Evolutionary conservation across 495 filamentous ascomycete species (phyloP).

Genomic region (Tuber indicum): DNA sequence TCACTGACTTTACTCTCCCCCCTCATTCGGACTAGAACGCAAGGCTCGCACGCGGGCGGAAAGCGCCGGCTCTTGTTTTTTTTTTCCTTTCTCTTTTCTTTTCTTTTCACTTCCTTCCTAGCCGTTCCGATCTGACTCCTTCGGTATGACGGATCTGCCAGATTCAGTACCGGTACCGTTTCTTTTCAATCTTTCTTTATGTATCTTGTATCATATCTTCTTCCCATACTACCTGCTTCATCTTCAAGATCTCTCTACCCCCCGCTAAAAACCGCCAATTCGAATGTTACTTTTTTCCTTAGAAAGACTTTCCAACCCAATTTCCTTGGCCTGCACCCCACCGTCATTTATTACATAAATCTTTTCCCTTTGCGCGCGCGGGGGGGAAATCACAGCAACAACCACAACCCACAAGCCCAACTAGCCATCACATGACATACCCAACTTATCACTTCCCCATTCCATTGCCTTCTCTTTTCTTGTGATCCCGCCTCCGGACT

Average conservation of each 20-base stretch:
- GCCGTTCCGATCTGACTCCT: background rate
- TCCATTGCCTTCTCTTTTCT: background rate
- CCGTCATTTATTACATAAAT: conserved; percentile 1
- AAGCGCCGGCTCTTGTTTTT: background rate
- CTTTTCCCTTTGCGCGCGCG: background rate
- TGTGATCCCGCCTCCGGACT: background rate
- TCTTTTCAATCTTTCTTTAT: background rate
- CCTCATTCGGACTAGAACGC: background rate
- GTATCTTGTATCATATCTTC: background rate
- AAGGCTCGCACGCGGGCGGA: conserved; percentile 7
- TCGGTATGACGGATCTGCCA: background rate
- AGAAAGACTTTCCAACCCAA: background rate
- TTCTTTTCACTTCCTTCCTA: background rate
- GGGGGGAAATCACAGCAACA: background rate
- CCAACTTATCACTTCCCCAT: background rate
- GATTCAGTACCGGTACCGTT: background rate
- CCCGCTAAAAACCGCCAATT: background rate
- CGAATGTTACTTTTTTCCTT: background rate
- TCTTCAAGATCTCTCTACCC: background rate
- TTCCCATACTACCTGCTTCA: background rate
- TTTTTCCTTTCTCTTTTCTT: conserved; percentile 10
- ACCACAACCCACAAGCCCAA: background rate
- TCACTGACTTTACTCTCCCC: background rate
- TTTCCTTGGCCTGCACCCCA: background rate
- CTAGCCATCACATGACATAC: background rate